Evolutionary conservation across 768 basidiomycete genomes (phyloP).

Genomic region (Collybia sordida): DNA sequence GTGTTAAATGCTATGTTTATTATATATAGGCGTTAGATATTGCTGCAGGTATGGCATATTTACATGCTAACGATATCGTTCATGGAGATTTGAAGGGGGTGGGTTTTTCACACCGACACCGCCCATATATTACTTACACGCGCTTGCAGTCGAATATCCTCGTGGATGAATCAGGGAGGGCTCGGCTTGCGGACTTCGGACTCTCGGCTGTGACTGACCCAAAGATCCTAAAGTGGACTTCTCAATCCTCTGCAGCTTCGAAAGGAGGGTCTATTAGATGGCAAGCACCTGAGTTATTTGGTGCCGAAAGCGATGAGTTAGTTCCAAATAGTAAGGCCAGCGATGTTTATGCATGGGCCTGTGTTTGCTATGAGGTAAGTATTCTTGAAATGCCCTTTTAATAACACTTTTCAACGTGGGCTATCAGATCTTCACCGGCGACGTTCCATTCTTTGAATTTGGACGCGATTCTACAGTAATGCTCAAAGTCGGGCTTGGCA

Average conservation of each 20-base stretch:
- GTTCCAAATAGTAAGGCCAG: constrained; percentile 13
- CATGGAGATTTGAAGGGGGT: constrained; percentile 32
- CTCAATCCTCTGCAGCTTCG: not conserved
- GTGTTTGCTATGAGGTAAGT: constrained; percentile 9
- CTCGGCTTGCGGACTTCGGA: constrained; percentile 27
- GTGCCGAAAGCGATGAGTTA: not conserved
- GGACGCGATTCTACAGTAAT: not conserved
- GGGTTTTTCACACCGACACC: not conserved
- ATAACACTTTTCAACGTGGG: not conserved
- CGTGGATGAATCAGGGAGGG: constrained; percentile 19
- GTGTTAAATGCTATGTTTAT: too few relatives aligned
- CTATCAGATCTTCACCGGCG: constrained; percentile 5
- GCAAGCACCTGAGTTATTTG: constrained; percentile 26
- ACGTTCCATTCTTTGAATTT: constrained; percentile 2
- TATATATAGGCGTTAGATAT: constrained; percentile 18
- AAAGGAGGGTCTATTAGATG: constrained; percentile 22
- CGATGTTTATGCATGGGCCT: constrained; percentile 8
- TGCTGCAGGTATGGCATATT: constrained; percentile 23
- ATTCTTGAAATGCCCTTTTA: too few relatives aligned
- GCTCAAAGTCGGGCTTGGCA: not conserved
- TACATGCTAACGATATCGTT: constrained; percentile 22
- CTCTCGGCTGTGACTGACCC: constrained; percentile 20
- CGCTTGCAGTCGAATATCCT: constrained; percentile 22
- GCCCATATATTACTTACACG: too few relatives aligned
- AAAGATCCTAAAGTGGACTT: not conserved